A percentile compares a stretch with the other conserved stretches of the same genome.
These are phyloP conservation scores for Pulicaria dysenterica DNA, from an alignment of 129 eudicot genomes.

Conservation along the genomic window DNA sequence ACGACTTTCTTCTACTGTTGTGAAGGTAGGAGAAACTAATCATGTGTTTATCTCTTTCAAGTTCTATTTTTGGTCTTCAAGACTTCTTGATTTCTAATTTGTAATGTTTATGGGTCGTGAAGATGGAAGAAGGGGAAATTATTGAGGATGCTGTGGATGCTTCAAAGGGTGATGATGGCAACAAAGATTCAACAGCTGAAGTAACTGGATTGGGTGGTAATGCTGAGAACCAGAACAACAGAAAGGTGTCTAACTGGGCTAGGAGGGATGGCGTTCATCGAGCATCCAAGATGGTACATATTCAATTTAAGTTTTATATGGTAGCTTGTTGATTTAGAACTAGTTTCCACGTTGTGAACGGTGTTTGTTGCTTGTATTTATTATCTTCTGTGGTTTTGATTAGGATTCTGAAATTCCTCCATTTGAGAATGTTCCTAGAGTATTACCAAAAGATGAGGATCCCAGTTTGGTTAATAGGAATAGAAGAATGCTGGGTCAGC, in stretches of 20 bases:
- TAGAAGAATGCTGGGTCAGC: slow-evolving; percentile 90
- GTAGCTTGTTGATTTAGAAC: background rate
- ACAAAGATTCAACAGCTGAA: slow-evolving; percentile 40
- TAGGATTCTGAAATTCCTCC: slow-evolving; percentile 80
- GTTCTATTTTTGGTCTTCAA: background rate
- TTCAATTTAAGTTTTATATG: background rate
- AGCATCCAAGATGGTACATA: slow-evolving; percentile 48
- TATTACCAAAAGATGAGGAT: slow-evolving; percentile 84
- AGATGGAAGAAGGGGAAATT: slow-evolving; percentile 88
- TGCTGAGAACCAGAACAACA: slow-evolving; percentile 41
- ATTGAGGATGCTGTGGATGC: slow-evolving; percentile 50
- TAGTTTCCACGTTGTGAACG: background rate
- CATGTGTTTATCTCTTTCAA: background rate
- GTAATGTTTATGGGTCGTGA: slow-evolving; percentile 15
- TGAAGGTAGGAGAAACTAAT: slow-evolving; percentile 55
- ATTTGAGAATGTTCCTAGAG: slow-evolving; percentile 69
- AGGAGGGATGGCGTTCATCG: slow-evolving; percentile 70
- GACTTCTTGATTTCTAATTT: background rate
- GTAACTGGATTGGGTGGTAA: slow-evolving; percentile 32
- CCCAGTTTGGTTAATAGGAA: slow-evolving; percentile 91
- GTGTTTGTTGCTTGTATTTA: background rate
- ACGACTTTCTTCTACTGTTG: slow-evolving; percentile 89
- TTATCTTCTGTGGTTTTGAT: slow-evolving; percentile 18
- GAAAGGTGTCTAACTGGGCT: slow-evolving; percentile 51
- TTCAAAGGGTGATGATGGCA: slow-evolving; percentile 39